These are phyloP conservation scores for Penicillium sp. DNA, from an alignment of 2,329 filamentous ascomycete genomes.

Conservation along the genomic window DNA sequence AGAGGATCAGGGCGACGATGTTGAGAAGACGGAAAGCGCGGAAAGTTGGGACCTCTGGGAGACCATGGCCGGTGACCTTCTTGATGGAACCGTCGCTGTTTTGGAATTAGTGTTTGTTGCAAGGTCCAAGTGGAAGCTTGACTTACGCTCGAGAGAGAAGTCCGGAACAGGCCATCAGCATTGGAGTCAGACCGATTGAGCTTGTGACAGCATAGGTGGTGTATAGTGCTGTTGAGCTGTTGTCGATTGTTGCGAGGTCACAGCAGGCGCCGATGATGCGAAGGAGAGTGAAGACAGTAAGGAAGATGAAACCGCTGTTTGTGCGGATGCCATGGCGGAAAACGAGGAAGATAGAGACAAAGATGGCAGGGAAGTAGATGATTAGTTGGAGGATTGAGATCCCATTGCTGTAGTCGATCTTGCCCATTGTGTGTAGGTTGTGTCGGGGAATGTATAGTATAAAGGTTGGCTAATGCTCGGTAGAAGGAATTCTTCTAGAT, in stretches of 20 bases:
- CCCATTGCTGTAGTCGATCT: conserved; percentile 33
- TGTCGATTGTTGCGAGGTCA: conserved; percentile 51
- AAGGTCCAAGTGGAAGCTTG: not conserved
- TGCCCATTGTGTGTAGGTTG: not conserved
- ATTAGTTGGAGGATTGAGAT: conserved; percentile 36
- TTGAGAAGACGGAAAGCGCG: conserved; percentile 32
- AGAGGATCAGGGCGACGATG: conserved; percentile 35
- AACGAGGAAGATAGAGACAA: conserved; percentile 32
- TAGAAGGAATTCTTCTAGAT: not conserved
- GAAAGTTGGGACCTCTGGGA: conserved; percentile 27
- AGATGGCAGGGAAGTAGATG: conserved; percentile 37
- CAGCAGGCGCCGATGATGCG: conserved; percentile 54
- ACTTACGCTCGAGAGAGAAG: conserved; percentile 42
- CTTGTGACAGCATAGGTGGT: conserved; percentile 46
- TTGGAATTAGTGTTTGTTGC: not conserved
- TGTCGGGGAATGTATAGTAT: not conserved
- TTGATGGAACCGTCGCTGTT: conserved; percentile 26
- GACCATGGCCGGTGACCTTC: conserved; percentile 10
- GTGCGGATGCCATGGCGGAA: conserved; percentile 41
- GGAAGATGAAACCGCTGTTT: conserved; percentile 55
- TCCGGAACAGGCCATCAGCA: conserved; percentile 50
- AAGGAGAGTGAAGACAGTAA: conserved; percentile 53
- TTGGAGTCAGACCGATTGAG: conserved; percentile 51
- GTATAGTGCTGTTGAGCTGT: conserved; percentile 42
- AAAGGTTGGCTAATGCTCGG: not conserved